Conservation (phyloP, 202 grass and related monocot species). For the Bolboschoenoplectus hybrid region DNA sequence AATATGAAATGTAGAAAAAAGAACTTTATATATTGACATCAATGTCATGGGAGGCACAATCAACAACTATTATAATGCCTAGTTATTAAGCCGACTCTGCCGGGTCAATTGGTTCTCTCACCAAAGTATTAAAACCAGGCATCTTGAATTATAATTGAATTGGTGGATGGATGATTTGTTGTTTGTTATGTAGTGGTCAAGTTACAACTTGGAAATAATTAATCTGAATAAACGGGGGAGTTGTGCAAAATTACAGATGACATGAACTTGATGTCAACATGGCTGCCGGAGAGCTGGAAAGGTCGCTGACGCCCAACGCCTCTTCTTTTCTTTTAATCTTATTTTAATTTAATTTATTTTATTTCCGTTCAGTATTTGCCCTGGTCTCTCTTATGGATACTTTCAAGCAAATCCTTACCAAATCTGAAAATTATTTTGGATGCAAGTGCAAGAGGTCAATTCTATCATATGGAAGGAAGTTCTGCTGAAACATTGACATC, state of each 20-base stretch:
- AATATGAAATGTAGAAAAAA: conserved; percentile 5
- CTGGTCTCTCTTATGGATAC: not conserved
- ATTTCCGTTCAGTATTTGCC: not conserved
- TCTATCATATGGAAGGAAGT: not conserved
- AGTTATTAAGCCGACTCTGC: not conserved
- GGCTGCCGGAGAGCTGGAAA: not conserved
- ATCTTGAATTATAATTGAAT: conserved; percentile 4
- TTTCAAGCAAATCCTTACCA: not conserved
- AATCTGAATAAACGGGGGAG: not conserved
- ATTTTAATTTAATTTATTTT: not conserved
- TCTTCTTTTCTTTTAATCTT: not conserved
- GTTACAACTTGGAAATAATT: not conserved
- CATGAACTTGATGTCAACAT: conserved; percentile 1
- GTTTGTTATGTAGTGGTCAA: not conserved
- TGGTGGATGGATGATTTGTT: not conserved
- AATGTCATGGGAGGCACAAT: conserved; percentile 27
- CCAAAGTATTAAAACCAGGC: not conserved
- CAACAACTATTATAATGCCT: conserved; percentile 8
- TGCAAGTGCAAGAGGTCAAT: no score
- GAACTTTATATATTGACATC: not conserved
- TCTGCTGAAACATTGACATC: not conserved
- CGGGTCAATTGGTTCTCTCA: not conserved
- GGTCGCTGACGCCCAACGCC: conserved; percentile 5
- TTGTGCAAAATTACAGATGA: not conserved
- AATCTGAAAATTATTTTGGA: not conserved